Conservation (phyloP, 257 asterid species). For the Lithospermum erythrorhizon region DNA sequence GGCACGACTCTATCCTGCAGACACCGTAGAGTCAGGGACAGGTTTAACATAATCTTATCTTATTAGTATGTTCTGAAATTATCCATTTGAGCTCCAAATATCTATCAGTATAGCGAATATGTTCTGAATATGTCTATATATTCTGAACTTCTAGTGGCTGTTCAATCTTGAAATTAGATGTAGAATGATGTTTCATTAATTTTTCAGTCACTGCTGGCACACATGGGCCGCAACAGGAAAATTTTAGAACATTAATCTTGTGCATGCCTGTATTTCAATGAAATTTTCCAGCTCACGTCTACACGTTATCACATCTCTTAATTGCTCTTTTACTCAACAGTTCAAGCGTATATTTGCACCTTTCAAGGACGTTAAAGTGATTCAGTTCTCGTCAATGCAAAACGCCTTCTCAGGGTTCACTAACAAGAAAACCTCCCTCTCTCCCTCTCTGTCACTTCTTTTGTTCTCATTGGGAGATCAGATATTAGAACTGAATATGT, state of each 20-base stretch:
- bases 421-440: constrained; percentile 52
- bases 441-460: constrained; percentile 6
- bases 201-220: no score
- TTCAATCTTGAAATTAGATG: no score
- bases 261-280: no score
- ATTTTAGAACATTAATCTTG: no score
- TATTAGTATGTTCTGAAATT: background rate
- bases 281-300: background rate
- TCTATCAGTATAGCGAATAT: background rate
- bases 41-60: no score
- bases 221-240: no score
- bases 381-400: constrained; percentile 89
- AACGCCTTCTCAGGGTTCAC: constrained; percentile 76
- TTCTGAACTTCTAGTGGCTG: no score
- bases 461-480: background rate
- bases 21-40: no score
- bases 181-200: no score
- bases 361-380: constrained; percentile 75
- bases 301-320: background rate
- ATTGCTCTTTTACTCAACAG: constrained; percentile 32
- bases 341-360: constrained; percentile 56
- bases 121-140: no score
- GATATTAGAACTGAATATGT: background rate
- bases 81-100: background rate
- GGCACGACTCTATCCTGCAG: no score